A percentile compares a stretch with the other conserved stretches of the same genome.
Conservation (phyloP, 169 alveolate genomes). For the Cryptosporidium viatorum region DNA sequence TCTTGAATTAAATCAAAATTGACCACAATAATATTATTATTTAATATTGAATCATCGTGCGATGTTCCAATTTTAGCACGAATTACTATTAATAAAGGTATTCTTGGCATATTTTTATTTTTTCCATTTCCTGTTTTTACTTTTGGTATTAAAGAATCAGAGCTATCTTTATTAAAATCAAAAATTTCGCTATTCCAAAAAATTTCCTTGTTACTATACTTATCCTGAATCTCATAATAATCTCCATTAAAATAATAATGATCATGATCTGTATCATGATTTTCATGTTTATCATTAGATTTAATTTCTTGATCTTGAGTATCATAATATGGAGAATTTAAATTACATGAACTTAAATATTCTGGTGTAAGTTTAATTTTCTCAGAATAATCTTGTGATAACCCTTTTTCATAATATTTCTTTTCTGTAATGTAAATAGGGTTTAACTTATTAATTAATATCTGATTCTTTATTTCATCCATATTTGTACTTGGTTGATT, state of each 20-base stretch:
- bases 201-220: background rate
- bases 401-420: constrained; percentile 26
- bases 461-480: background rate
- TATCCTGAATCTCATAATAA: background rate
- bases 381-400: constrained; percentile 19
- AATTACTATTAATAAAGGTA: constrained; percentile 38
- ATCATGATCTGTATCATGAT: background rate
- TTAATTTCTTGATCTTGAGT: background rate
- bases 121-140: background rate
- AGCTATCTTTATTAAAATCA: background rate
- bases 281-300: background rate
- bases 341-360: constrained; percentile 33
- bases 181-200: background rate
- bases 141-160: background rate
- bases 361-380: constrained; percentile 45
- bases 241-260: background rate
- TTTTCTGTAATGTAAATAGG: background rate
- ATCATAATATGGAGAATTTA: constrained; percentile 29
- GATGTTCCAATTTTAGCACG: background rate
- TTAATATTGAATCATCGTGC: background rate
- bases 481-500: background rate
- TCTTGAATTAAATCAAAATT: constrained; percentile 63
- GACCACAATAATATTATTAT: background rate
- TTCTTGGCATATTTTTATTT: background rate
- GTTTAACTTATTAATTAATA: background rate